Conservation (phyloP, 1,284 basidiomycete genomes). For the Quambalaria eucalypti region DNA sequence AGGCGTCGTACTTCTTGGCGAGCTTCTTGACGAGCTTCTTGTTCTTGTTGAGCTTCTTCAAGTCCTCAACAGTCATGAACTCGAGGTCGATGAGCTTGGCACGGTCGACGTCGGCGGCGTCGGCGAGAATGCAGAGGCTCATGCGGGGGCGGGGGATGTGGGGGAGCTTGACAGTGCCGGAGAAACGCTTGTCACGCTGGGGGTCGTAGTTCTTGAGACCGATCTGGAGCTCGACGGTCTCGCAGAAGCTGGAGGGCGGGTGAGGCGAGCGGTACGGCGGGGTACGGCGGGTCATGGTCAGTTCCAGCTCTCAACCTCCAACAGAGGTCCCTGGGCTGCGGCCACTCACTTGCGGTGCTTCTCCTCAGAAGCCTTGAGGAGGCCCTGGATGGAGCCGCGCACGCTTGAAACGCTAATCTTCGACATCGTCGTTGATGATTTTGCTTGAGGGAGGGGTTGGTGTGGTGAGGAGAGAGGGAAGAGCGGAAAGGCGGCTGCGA, state of each 20-base stretch:
- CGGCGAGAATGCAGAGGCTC: conserved; percentile 98
- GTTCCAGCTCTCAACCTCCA: no score
- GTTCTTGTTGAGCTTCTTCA: conserved; percentile 99
- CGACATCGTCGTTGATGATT: conserved; percentile 10
- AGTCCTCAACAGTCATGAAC: conserved; percentile 95
- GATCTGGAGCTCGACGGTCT: conserved; percentile 48
- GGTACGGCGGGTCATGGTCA: no score
- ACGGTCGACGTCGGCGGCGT: conserved; percentile 96
- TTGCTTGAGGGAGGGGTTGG: not conserved
- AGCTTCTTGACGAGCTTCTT: conserved; percentile 99
- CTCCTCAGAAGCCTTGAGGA: conserved; percentile 42
- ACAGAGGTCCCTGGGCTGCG: no score
- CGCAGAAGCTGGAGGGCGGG: no score
- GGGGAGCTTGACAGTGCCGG: conserved; percentile 62
- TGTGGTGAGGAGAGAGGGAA: not conserved
- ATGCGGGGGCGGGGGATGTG: conserved; percentile 95
- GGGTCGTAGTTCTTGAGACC: conserved; percentile 48
- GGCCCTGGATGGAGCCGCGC: conserved; percentile 40
- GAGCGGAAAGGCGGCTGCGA: not conserved
- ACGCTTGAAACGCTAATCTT: conserved; percentile 45
- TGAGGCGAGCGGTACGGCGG: no score
- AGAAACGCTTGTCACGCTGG: conserved; percentile 48
- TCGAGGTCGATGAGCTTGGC: conserved; percentile 94
- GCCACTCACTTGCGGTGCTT: conserved; percentile 46
- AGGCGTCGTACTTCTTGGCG: conserved; percentile 98